Evolutionary conservation across 139 green algal genomes (phyloP).

Genomic region (Chlorella ohadii): DNA sequence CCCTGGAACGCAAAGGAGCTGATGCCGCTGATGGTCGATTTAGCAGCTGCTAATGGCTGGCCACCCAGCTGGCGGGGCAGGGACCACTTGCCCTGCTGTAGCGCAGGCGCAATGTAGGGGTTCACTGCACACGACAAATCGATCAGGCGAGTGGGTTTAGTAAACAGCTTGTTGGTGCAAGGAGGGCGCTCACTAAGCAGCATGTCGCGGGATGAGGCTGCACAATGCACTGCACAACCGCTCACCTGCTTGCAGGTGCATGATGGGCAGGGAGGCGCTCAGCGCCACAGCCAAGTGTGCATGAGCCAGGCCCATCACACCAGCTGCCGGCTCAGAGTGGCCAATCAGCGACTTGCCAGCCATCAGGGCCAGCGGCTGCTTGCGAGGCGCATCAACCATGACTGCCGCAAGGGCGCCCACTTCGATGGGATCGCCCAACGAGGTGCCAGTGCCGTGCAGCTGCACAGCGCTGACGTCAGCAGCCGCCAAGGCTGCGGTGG

Average conservation of each 20-base stretch:
- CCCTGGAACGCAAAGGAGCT: slow-evolving; percentile 91
- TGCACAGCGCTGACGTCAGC: slow-evolving; percentile 39
- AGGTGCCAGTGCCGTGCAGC: slow-evolving; percentile 79
- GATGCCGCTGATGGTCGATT: slow-evolving; percentile 43
- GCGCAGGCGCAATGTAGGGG: slow-evolving; percentile 22
- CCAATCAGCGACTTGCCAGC: slow-evolving; percentile 61
- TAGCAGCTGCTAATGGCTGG: neutral
- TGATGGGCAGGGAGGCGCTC: slow-evolving; percentile 15
- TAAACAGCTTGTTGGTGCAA: too few species aligned
- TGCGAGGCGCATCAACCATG: slow-evolving; percentile 26
- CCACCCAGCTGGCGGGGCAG: slow-evolving; percentile 48
- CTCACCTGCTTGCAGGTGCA: slow-evolving; percentile 37
- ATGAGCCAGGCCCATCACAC: slow-evolving; percentile 49
- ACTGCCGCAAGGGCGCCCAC: slow-evolving; percentile 65
- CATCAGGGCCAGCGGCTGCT: slow-evolving; percentile 43
- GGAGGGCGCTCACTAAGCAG: too few species aligned
- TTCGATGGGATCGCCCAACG: slow-evolving; percentile 90
- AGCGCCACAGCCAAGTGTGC: slow-evolving; percentile 12
- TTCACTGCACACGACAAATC: too few species aligned
- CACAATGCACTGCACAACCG: too few species aligned
- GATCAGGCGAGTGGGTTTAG: too few species aligned
- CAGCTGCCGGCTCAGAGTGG: slow-evolving; percentile 63
- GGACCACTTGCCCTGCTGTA: slow-evolving; percentile 35
- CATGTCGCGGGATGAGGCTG: too few species aligned
- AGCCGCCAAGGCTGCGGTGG: slow-evolving; percentile 34